Conservation (phyloP, 148 eudicot species). For the Arctostaphylos glauca region DNA sequence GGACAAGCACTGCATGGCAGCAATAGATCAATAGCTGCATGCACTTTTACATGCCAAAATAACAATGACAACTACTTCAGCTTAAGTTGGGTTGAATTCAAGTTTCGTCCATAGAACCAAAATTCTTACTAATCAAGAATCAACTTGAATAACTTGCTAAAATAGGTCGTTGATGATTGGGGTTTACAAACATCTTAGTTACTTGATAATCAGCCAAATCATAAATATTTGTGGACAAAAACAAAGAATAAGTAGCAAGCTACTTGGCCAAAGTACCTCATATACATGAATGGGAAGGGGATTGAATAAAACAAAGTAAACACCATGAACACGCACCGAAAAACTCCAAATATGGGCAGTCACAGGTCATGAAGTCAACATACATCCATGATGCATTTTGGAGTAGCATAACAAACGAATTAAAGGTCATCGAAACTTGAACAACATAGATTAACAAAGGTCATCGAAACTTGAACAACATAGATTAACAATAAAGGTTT, state of each 20-base stretch:
- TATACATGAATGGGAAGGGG: not conserved
- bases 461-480: not conserved
- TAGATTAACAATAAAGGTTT: not conserved
- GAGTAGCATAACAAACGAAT: no score
- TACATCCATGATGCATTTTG: no score
- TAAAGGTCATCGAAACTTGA: not conserved
- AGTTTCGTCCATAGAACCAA: not conserved
- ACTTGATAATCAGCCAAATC: not conserved
- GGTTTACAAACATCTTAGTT: not conserved
- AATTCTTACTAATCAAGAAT: not conserved
- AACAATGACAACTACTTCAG: not conserved
- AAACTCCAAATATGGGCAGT: no score
- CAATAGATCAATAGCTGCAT: not conserved
- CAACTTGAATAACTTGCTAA: not conserved
- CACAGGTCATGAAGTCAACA: no score
- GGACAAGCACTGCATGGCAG: not conserved
- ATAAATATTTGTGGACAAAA: not conserved
- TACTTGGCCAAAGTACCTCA: not conserved
- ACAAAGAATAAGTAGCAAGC: not conserved
- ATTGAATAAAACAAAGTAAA: no score
- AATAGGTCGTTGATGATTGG: not conserved
- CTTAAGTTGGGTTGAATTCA: not conserved
- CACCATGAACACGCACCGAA: no score
- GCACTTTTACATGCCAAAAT: not conserved
- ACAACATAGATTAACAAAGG: not conserved